Base-by-base conservation (phyloP, 495 filamentous ascomycete genomes). In the Hypoxylon fuscum region DNA sequence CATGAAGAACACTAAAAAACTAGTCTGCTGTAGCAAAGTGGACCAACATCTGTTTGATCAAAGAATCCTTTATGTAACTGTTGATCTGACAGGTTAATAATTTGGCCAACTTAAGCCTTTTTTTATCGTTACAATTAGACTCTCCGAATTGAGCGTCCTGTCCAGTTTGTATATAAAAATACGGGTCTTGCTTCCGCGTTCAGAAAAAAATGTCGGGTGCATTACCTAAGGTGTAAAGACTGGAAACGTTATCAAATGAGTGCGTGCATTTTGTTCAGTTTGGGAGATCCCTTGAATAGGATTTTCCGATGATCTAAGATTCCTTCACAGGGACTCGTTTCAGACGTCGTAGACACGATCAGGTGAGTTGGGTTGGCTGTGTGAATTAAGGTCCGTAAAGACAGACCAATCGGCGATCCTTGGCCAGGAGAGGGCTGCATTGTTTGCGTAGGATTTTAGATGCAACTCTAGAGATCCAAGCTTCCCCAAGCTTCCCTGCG, bases 271-370 rank as follows among this genome's bases (percentile, higher is more conserved):
- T 27, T n/a, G n/a, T 8, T 8, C 25, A 27, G n/a, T n/a, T 53
- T 40, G 35, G 42, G 54, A 34, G 22, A 53, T 25, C 12, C 12
- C 50, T 18, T 43, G 43, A 56, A 52, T 45, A 66, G 27, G 56
- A 66, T 58, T 66, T 66, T 50, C 57, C 63, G 57, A 62, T 57
- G 23, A 48, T 62, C 63, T 53, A 50, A 45, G 63, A 62, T 57
- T 48, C 55, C 32, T 53, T 58, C 37, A 42, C 62, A 66, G 41
- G 52, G 63, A 27, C 25, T 62, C 57, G 63, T 66, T 66, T 66
- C 63, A 66, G 43, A 25, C 37, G 50, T 43, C 50, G 49, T 61
- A 62, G 48, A 37, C 38, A 38, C 50, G 52, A 61, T 66, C 63
- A 66, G 57, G 57, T 58, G 57, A 62, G 63, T 25, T 66, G 12